phyloP scores from a whole-genome alignment of 495 filamentous ascomycete species.

The Annulohypoxylon maeteangense region DNA sequence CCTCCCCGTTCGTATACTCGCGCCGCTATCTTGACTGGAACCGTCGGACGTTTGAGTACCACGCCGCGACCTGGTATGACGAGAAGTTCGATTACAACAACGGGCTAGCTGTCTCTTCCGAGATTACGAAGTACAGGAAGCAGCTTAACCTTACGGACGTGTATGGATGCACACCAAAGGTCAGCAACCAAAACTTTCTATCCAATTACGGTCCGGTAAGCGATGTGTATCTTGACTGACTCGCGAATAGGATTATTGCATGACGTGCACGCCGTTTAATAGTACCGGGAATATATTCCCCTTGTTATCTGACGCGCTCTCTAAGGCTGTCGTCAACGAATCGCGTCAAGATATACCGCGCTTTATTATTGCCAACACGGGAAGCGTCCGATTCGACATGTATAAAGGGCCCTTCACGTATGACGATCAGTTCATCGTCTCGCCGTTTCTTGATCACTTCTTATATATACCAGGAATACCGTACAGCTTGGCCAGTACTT shows the following conservation, averaged over 20 bases:
- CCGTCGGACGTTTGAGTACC: conserved; percentile 77
- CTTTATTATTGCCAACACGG: conserved; percentile 79
- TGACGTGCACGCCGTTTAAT: conserved; percentile 72
- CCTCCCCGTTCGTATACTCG: conserved; percentile 61
- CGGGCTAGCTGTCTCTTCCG: conserved; percentile 70
- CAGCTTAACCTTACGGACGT: conserved; percentile 69
- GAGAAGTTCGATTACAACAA: conserved; percentile 73
- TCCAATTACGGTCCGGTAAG: neutral
- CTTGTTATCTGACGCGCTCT: conserved; percentile 70
- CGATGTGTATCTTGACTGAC: neutral
- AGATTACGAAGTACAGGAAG: conserved; percentile 71
- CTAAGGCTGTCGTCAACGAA: conserved; percentile 63
- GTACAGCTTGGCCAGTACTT: conserved; percentile 67
- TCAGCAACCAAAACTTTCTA: conserved; percentile 2
- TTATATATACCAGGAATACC: conserved; percentile 75
- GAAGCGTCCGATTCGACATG: conserved; percentile 84
- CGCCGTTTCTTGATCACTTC: conserved; percentile 80
- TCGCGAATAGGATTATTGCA: conserved; percentile 64
- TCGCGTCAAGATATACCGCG: conserved; percentile 60
- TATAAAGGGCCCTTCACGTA: conserved; percentile 83
- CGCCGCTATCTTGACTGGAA: conserved; percentile 90
- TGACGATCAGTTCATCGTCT: conserved; percentile 80
- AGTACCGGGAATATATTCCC: conserved; percentile 71
- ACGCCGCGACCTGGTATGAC: conserved; percentile 67
- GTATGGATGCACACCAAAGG: conserved; percentile 76